Percentiles rank a stretch among this genome's conserved stretches.
phyloP scores from a whole-genome alignment of 2,329 filamentous ascomycete species.

The Fonsecaea nubica region DNA sequence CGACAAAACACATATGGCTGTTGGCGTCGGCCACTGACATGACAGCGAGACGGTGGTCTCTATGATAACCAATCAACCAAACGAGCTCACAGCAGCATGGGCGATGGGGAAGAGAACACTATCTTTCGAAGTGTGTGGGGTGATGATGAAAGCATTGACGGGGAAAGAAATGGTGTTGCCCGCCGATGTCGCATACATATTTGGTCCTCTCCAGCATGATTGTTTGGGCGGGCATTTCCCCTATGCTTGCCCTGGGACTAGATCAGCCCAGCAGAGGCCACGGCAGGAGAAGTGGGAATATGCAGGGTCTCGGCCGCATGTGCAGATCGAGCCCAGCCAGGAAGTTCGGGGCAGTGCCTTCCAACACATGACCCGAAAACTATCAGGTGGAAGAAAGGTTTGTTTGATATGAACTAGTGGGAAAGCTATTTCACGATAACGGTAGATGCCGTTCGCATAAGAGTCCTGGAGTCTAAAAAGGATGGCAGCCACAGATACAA shows the following conservation, averaged over 20 bases:
- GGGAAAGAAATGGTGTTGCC: not conserved
- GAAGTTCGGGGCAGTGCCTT: conserved; percentile 5
- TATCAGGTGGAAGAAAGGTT: conserved; percentile 3
- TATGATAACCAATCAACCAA: not conserved
- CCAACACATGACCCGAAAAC: conserved; percentile 16
- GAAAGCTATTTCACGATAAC: conserved; percentile 13
- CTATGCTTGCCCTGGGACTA: not conserved
- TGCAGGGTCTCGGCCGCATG: conserved; percentile 11
- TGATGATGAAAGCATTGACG: not conserved
- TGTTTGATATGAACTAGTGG: not conserved
- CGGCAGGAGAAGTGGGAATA: conserved; percentile 5
- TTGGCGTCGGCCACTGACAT: not conserved
- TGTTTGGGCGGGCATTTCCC: not conserved
- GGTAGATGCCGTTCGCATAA: conserved; percentile 10
- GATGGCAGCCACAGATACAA: conserved; percentile 15
- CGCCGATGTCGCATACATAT: conserved; percentile 1
- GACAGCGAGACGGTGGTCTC: not conserved
- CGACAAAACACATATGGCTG: not conserved
- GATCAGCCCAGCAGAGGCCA: not conserved
- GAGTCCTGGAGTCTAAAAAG: not conserved
- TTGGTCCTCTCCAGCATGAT: not conserved
- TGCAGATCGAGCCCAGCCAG: conserved; percentile 13
- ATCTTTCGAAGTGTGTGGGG: not conserved
- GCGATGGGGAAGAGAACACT: not conserved
- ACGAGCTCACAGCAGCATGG: not conserved